Evolutionary conservation across 495 filamentous ascomycete genomes (phyloP).

Genomic region (Aspergillus funiculosus): DNA sequence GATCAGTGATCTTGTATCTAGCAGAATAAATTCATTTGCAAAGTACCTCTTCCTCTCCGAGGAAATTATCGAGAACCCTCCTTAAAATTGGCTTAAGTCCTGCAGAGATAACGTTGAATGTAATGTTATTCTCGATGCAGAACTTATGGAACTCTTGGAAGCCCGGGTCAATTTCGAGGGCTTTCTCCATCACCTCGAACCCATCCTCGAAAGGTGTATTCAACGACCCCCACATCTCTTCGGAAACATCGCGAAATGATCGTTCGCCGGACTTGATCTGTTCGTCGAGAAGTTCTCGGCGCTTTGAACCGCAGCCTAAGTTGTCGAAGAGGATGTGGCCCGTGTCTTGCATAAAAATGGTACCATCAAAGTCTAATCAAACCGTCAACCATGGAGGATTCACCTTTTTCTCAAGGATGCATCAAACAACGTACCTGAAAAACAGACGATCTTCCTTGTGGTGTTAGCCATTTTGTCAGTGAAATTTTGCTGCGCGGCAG

Average conservation of each 20-base stretch:
- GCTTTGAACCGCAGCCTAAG: constrained; percentile 56
- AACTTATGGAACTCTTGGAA: constrained; percentile 63
- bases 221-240: constrained; percentile 71
- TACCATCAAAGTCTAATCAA: constrained; percentile 65
- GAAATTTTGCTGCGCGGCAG: no score
- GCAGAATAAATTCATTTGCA: not conserved
- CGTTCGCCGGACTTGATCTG: constrained; percentile 64
- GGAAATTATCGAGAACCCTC: constrained; percentile 56
- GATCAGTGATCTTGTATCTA: not conserved
- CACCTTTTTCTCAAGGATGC: not conserved
- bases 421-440: constrained; percentile 14
- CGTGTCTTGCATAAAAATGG: constrained; percentile 75
- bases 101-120: constrained; percentile 69
- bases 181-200: constrained; percentile 61
- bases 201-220: constrained; percentile 68
- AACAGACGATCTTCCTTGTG: constrained; percentile 18
- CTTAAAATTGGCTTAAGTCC: constrained; percentile 62
- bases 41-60: constrained; percentile 53
- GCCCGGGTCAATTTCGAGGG: constrained; percentile 59
- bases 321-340: constrained; percentile 68
- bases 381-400: not conserved
- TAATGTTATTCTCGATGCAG: constrained; percentile 58
- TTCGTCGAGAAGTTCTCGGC: constrained; percentile 54
- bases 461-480: constrained; percentile 9
- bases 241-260: constrained; percentile 67